Conservation (phyloP, 352 stramenopile genomes). For the Phytophthora boehmeriae region DNA sequence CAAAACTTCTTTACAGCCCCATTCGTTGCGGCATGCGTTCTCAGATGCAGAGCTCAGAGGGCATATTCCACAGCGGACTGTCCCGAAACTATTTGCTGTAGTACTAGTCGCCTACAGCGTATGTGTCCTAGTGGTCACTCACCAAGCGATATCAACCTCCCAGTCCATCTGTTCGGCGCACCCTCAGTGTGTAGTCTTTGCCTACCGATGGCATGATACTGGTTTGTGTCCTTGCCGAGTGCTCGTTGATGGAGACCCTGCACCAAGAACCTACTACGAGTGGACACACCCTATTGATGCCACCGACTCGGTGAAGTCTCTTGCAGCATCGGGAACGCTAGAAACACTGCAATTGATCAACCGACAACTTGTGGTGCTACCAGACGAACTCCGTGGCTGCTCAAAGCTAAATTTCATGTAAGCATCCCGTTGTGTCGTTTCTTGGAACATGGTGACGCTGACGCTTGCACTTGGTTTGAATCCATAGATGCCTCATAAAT, state of each 20-base stretch:
- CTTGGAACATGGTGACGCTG: not conserved
- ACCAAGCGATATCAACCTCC: slow-evolving; percentile 17
- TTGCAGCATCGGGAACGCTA: slow-evolving; percentile 32
- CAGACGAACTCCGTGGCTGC: slow-evolving; percentile 38
- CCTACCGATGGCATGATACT: slow-evolving; percentile 26
- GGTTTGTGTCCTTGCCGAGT: slow-evolving; percentile 39
- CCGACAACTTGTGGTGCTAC: slow-evolving; percentile 20
- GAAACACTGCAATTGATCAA: slow-evolving; percentile 46
- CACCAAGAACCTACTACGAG: slow-evolving; percentile 40
- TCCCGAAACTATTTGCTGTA: slow-evolving; percentile 24
- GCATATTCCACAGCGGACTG: slow-evolving; percentile 6
- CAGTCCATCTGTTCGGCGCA: slow-evolving; percentile 19
- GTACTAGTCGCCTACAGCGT: slow-evolving; percentile 22
- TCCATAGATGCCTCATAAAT: slow-evolving; percentile 36
- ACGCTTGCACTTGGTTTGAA: too few relatives aligned
- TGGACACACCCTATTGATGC: slow-evolving; percentile 38
- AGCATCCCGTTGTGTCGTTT: not conserved
- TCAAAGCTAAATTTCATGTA: slow-evolving; percentile 47
- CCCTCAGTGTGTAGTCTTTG: slow-evolving; percentile 38
- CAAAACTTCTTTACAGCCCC: not conserved
- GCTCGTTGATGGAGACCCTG: slow-evolving; percentile 33
- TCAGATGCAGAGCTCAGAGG: not conserved
- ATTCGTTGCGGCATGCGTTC: not conserved
- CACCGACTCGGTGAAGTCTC: slow-evolving; percentile 21
- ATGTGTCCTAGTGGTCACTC: slow-evolving; percentile 14